Percentiles rank a stretch among this genome's conserved stretches.
Conservation (phyloP, 2,329 filamentous ascomycete genomes). For the Chaetomiaceae sp. region DNA sequence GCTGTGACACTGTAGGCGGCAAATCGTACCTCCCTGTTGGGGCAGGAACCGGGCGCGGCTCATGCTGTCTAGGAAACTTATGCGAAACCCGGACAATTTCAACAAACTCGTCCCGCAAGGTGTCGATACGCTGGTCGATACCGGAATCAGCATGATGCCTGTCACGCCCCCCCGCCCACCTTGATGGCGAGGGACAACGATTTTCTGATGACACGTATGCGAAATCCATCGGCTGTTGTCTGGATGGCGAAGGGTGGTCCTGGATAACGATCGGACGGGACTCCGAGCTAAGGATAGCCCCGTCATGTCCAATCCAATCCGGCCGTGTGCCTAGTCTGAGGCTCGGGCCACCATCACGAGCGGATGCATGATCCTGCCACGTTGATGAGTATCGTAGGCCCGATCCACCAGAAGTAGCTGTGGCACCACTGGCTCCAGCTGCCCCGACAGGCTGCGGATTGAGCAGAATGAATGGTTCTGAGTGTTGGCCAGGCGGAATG, state of each 20-base stretch:
- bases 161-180: constrained; percentile 5
- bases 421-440: background rate
- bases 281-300: constrained; percentile 19
- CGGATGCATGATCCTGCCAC: constrained; percentile 4
- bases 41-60: constrained; percentile 9
- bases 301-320: constrained; percentile 20
- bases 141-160: constrained; percentile 1
- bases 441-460: constrained; percentile 7
- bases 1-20: background rate
- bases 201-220: background rate
- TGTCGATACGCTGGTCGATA: constrained; percentile 12
- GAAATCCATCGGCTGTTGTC: constrained; percentile 1
- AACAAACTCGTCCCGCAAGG: constrained; percentile 12
- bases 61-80: constrained; percentile 26
- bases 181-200: constrained; percentile 4
- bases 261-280: constrained; percentile 17
- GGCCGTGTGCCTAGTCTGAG: constrained; percentile 18
- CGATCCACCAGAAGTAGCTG: background rate
- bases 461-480: constrained; percentile 10
- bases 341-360: constrained; percentile 7
- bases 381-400: background rate
- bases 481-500: background rate
- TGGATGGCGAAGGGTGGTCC: constrained; percentile 8
- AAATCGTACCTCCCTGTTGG: constrained; percentile 5
- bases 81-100: constrained; percentile 26